Base-by-base conservation (phyloP, 192 early-diverging fungal genomes). In the Backusella sp. region DNA sequence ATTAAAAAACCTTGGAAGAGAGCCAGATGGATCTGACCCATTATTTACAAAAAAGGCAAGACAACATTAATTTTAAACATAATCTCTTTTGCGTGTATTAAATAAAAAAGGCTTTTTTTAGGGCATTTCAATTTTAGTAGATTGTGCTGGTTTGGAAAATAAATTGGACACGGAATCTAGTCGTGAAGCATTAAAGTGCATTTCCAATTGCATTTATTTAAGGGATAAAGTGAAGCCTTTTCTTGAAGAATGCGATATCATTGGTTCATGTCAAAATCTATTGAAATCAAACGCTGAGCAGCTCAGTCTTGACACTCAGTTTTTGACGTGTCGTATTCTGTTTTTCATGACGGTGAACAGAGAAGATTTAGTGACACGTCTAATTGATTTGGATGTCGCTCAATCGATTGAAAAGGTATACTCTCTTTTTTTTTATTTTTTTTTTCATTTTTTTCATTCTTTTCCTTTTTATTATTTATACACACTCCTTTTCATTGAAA, bases 331-430 rank as follows among this genome's bases (percentile, higher is more conserved):
- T 49, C 84, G 92, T 53, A 86, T 95, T 67, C 79, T 94, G 11
- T 94, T 94, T 77, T 76, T 95, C 35, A 75, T 90, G 37, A 93
- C 91, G 5, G 87, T 89, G 26, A 72, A 80, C n/a, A 72, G 84
- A 7, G 35, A 67, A 21, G 73, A 79, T 32, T 62, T 84, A 11
- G 84, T 88, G 15, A 35, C 84, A 65, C 70, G 66, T 14, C 52
- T 90, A 6, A 78, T 89, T 41, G 76, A 87, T 52, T 73, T 79
- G 32, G 67, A 76, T 73, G 83, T 83, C 28, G 83, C 80, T 9
- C 52, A 80, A 39, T 73, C 74, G 53, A 59, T 84, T 7, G 80
- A 75, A 52, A 77, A 80, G 67, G 88, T 86, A 81, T 76, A 62
- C 26, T 3, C 56, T 62, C 56, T 12, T 62, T 62, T 62, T 59